These are phyloP conservation scores for Penicillium fimorum DNA, from an alignment of 495 filamentous ascomycete genomes.

Conservation along the genomic window DNA sequence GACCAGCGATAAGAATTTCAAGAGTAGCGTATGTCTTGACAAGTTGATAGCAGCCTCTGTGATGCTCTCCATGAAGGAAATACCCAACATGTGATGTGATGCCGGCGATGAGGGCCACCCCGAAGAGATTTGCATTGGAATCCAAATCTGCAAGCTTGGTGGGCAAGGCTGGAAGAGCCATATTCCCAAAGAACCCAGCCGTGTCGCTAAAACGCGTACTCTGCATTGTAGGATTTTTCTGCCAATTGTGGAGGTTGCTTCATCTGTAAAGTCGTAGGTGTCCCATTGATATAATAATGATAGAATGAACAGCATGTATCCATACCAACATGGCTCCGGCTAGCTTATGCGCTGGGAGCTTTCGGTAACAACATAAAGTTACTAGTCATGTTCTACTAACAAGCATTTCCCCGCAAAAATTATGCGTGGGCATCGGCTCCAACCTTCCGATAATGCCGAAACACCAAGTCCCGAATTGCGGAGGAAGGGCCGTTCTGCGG, in stretches of 20 bases:
- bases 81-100: not conserved
- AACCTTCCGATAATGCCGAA: too few relatives aligned
- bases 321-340: too few relatives aligned
- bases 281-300: not conserved
- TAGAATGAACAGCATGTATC: too few relatives aligned
- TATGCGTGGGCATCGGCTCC: too few relatives aligned
- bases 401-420: too few relatives aligned
- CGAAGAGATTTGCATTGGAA: not conserved
- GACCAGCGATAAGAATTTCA: not conserved
- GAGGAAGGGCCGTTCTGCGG: too few relatives aligned
- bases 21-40: not conserved
- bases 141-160: not conserved
- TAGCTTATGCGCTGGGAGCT: too few relatives aligned
- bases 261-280: not conserved
- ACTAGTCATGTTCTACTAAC: too few relatives aligned
- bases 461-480: too few relatives aligned
- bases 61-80: not conserved
- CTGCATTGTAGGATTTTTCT: not conserved
- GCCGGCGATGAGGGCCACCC: not conserved
- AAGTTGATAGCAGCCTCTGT: not conserved
- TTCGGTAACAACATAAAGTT: too few relatives aligned
- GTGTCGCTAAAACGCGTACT: not conserved
- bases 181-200: not conserved
- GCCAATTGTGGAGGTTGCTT: not conserved
- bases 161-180: not conserved